Percentiles rank a stretch among this genome's conserved stretches.
These are phyloP conservation scores for Phaeotremella fagi DNA, from an alignment of 768 basidiomycete genomes.

Conservation along the genomic window DNA sequence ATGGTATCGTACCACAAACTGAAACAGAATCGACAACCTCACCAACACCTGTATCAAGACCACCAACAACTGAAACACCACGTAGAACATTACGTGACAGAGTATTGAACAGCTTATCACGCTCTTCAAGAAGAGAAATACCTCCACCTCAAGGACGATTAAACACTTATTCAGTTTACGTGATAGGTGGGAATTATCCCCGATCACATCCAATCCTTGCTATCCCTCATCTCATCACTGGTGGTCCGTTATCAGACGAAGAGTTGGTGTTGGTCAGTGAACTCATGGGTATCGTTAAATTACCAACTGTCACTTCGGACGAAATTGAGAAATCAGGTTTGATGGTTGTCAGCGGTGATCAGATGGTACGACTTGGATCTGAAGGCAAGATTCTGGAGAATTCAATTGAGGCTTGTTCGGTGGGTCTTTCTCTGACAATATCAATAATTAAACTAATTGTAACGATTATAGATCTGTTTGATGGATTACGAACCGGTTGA, in stretches of 20 bases:
- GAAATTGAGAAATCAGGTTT: conserved; percentile 83
- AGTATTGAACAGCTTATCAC: conserved; percentile 52
- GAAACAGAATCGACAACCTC: background rate
- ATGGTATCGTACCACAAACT: conserved; percentile 13
- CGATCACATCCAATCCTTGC: conserved; percentile 82
- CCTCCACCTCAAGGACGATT: conserved; percentile 4
- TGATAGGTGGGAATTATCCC: conserved; percentile 80
- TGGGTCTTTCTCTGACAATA: conserved; percentile 53
- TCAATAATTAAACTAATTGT: background rate
- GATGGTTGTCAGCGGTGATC: conserved; percentile 62
- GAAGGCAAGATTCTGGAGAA: conserved; percentile 67
- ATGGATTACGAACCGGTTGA: conserved; percentile 77
- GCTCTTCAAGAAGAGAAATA: conserved; percentile 46
- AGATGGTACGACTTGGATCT: conserved; percentile 58
- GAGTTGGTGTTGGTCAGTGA: conserved; percentile 33
- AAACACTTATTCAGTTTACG: conserved; percentile 82
- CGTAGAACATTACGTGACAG: conserved; percentile 25
- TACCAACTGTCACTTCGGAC: conserved; percentile 69
- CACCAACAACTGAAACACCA: conserved; percentile 6
- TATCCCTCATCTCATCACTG: conserved; percentile 48
- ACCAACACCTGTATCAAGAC: background rate
- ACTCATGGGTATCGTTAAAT: conserved; percentile 39
- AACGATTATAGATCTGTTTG: conserved; percentile 67
- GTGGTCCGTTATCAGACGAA: conserved; percentile 38
- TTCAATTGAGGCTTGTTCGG: conserved; percentile 63